Evolutionary conservation across 176 grass and related monocot genomes (phyloP).

Genomic region (Oropetium thomaeum): DNA sequence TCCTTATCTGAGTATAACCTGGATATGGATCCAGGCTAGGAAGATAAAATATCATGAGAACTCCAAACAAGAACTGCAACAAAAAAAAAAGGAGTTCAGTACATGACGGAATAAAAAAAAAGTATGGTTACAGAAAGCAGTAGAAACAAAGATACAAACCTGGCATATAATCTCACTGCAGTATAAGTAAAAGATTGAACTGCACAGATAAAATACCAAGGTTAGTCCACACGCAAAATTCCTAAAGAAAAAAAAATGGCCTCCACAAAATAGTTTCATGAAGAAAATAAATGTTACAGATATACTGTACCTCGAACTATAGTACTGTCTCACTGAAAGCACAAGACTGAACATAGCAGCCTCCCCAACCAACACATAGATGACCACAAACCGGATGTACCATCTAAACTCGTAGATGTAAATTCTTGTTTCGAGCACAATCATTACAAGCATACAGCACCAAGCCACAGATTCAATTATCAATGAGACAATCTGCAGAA

Average conservation of each 20-base stretch:
- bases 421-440: conserved; percentile 73
- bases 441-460: conserved; percentile 81
- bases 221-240: conserved; percentile 23
- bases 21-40: conserved; percentile 82
- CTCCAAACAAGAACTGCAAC: conserved; percentile 83
- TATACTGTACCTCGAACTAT: conserved; percentile 55
- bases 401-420: conserved; percentile 88
- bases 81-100: conserved; percentile 32
- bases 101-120: background rate
- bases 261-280: conserved; percentile 12
- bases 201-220: conserved; percentile 47
- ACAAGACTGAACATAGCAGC: conserved; percentile 82
- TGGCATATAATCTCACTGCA: conserved; percentile 67
- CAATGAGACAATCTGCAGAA: conserved; percentile 70
- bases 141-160: conserved; percentile 46
- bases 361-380: conserved; percentile 85
- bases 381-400: conserved; percentile 86
- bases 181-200: conserved; percentile 82
- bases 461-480: conserved; percentile 64
- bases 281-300: conserved; percentile 16
- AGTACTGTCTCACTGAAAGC: conserved; percentile 68
- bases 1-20: conserved; percentile 75
- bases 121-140: background rate
- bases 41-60: conserved; percentile 78
- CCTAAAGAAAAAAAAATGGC: background rate